These are phyloP conservation scores for Chrysoporthe austroafricana DNA, from an alignment of 2,329 filamentous ascomycete species.

Conservation along the genomic window DNA sequence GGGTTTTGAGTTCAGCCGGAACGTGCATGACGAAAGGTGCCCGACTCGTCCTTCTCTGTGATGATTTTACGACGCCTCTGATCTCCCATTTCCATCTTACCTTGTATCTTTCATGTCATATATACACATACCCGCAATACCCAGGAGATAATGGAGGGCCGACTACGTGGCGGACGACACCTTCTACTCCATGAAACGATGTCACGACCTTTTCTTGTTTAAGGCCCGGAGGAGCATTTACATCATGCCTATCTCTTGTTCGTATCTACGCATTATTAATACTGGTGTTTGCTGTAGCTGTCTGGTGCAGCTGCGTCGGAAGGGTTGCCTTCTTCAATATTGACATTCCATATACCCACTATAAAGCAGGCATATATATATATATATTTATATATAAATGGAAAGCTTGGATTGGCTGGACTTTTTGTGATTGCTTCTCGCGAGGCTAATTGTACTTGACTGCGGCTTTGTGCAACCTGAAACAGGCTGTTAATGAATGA, in stretches of 20 bases:
- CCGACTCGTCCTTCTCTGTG: not conserved
- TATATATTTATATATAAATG: conserved; percentile 5
- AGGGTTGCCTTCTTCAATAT: not conserved
- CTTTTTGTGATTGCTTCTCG: not conserved
- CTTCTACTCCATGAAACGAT: conserved; percentile 18
- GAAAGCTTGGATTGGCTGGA: not conserved
- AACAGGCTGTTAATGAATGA: too few species aligned
- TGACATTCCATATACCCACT: conserved; percentile 15
- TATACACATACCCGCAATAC: conserved; percentile 24
- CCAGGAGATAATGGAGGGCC: conserved; percentile 12
- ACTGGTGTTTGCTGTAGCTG: not conserved
- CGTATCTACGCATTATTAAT: conserved; percentile 8
- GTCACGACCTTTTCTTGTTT: conserved; percentile 10
- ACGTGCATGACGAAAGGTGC: too few species aligned
- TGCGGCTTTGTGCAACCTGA: too few species aligned
- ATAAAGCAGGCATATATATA: conserved; percentile 11
- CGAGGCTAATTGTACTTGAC: not conserved
- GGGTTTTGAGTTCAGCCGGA: conserved; percentile 15
- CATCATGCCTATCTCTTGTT: not conserved
- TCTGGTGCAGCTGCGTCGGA: conserved; percentile 3
- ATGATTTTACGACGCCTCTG: conserved; percentile 12
- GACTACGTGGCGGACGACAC: not conserved
- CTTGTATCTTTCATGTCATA: conserved; percentile 15
- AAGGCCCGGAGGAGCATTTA: conserved; percentile 1
- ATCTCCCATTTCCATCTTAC: conserved; percentile 7